phyloP scores from a whole-genome alignment of 179 eudicot species.

The Carnegiea gigantea region DNA sequence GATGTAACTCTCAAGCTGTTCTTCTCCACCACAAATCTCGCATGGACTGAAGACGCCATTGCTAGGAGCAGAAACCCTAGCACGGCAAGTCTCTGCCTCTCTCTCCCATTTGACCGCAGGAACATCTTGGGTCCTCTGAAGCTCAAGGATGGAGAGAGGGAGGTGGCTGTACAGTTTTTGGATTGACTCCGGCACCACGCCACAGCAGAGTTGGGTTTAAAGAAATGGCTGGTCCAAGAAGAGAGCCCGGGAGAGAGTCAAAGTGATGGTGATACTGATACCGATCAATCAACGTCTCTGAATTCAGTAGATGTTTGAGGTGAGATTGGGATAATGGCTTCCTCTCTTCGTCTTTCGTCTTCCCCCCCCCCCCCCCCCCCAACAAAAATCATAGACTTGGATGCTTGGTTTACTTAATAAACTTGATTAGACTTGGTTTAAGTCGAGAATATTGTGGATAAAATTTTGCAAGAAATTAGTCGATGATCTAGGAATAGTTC shows the following conservation, averaged over 20 bases:
- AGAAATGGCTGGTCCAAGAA: background rate
- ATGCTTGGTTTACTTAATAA: too few relatives aligned
- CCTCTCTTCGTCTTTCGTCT: too few relatives aligned
- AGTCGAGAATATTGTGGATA: too few relatives aligned
- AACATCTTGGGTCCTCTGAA: constrained; percentile 3
- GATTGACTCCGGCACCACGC: too few relatives aligned
- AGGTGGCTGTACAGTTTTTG: too few relatives aligned
- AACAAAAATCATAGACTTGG: too few relatives aligned
- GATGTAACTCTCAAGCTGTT: constrained; percentile 81
- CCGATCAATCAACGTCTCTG: background rate
- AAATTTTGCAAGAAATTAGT: too few relatives aligned
- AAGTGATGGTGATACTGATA: background rate
- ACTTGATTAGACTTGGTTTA: too few relatives aligned
- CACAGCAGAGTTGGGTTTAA: background rate
- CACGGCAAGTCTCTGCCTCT: background rate
- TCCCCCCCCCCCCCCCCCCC: too few relatives aligned
- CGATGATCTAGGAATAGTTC: too few relatives aligned
- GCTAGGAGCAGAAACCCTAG: constrained; percentile 48
- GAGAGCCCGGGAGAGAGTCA: background rate
- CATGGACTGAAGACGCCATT: constrained; percentile 29
- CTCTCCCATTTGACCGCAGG: constrained; percentile 29
- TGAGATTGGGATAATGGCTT: background rate
- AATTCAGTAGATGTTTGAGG: background rate
- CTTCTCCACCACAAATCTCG: constrained; percentile 84
- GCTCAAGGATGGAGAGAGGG: background rate